Percentiles rank a stretch among this genome's conserved stretches.
phyloP scores from a whole-genome alignment of 1,284 basidiomycete species.

The Microstroma glucosiphilum region DNA sequence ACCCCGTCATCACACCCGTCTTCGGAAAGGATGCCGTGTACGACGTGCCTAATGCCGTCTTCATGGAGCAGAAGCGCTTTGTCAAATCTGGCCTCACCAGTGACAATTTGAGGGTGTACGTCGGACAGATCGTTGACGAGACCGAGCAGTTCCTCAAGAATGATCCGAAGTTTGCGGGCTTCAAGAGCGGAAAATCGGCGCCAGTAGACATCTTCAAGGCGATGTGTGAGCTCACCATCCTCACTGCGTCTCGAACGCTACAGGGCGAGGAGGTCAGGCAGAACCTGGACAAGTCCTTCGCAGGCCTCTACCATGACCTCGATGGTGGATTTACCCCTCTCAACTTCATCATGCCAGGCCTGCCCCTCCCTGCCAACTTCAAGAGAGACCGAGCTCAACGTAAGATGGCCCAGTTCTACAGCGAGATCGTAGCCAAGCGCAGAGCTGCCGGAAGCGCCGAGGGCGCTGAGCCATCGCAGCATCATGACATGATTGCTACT shows the following conservation, averaged over 20 bases:
- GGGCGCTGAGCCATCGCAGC: slow-evolving; percentile 51
- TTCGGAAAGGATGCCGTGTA: slow-evolving; percentile 98
- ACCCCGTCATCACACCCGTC: slow-evolving; percentile 52
- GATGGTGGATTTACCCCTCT: slow-evolving; percentile 62
- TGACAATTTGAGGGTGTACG: slow-evolving; percentile 86
- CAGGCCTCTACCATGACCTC: slow-evolving; percentile 78
- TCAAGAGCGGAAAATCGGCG: slow-evolving; percentile 18
- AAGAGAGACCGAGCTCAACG: slow-evolving; percentile 80
- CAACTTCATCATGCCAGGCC: slow-evolving; percentile 85
- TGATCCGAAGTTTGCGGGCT: slow-evolving; percentile 61
- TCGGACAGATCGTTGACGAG: slow-evolving; percentile 73
- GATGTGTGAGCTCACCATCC: slow-evolving; percentile 86
- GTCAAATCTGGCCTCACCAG: slow-evolving; percentile 74
- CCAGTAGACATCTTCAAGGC: slow-evolving; percentile 58
- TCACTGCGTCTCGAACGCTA: slow-evolving; percentile 84
- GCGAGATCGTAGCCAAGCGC: slow-evolving; percentile 76
- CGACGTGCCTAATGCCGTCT: slow-evolving; percentile 87
- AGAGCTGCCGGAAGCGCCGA: slow-evolving; percentile 53
- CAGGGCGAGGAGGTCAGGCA: slow-evolving; percentile 85
- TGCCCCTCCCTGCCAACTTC: slow-evolving; percentile 83
- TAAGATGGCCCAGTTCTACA: slow-evolving; percentile 91
- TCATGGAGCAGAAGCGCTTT: slow-evolving; percentile 99
- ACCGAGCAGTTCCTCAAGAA: slow-evolving; percentile 26
- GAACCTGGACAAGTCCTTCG: slow-evolving; percentile 74
- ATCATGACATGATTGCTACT: slow-evolving; percentile 84